Base-by-base conservation (phyloP, 495 filamentous ascomycete genomes). In the Pseudotulostoma volvatum region DNA sequence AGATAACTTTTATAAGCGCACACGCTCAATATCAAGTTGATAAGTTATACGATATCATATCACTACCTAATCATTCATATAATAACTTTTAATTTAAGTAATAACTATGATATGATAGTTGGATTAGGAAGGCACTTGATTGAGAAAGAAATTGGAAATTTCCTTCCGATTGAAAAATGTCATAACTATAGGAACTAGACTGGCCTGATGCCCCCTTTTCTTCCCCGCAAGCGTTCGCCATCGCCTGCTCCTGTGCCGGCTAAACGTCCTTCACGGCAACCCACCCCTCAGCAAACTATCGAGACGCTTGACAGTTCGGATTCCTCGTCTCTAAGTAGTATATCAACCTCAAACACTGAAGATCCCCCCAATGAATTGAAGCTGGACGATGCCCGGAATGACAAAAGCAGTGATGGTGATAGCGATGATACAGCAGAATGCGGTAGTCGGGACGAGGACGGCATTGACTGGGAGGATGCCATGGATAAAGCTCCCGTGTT, bases 401-500 rank as follows among this genome's bases (percentile, higher is more conserved):
- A 52, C 2, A 44, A 41, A 0, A 50, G 48, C 17, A 28, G 53
- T n/a, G 51, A 57, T 3, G 59, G 71, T 1, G 65, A 73, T 0
- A 67, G 64, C 3, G 68, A 74, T 2, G 75, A 74, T 1, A 66
- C 69, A 0, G 79, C 86, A 18, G 79, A 81, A 19, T 76, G 76
- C 32, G 66, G 83, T 37, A 81, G 92, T 44, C 94, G 90, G 67
- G 88, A 94, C n/a, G 79, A 87, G 18, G 79, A 81, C 20, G 77
- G 76, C 32, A 66, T 84, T 37, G 81, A 92, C 45, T 94, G 90
- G 67, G 88, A 94, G 62, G 84, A 94, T 61, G 85, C 88, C 3
- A 64, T 76, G 18, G 65, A 70, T 18, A 52, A 68, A 17, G 53
- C 49, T 4, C 46, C 50, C 4, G 40, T 2, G 51, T 55, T 11